Percentiles rank a stretch among this genome's conserved stretches.
These are phyloP conservation scores for Ramaria rubella DNA, from an alignment of 768 basidiomycete species.

Conservation along the genomic window DNA sequence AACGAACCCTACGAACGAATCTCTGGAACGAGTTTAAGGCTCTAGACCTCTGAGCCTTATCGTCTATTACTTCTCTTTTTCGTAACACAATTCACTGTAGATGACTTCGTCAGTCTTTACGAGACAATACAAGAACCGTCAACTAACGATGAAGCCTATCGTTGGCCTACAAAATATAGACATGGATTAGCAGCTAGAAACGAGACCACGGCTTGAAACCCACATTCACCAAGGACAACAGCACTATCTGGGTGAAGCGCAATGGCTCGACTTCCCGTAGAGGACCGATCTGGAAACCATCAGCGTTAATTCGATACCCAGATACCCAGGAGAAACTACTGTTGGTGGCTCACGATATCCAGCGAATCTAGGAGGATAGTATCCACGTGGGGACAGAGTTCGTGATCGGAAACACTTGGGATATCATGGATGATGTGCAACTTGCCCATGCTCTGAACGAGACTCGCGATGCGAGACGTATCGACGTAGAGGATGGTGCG, in stretches of 20 bases:
- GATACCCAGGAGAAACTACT: slow-evolving; percentile 9
- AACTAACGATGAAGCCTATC: slow-evolving; percentile 62
- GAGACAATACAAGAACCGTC: neutral
- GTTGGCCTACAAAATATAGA: slow-evolving; percentile 35
- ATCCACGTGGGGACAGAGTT: slow-evolving; percentile 82
- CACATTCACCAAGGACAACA: slow-evolving; percentile 60
- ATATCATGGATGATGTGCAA: slow-evolving; percentile 72
- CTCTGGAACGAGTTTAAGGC: no score
- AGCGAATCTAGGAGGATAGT: slow-evolving; percentile 93
- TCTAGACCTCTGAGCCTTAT: no score
- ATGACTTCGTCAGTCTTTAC: slow-evolving; percentile 14
- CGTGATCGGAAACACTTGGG: slow-evolving; percentile 75
- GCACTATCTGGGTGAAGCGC: slow-evolving; percentile 92
- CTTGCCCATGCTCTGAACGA: slow-evolving; percentile 71
- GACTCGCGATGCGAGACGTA: slow-evolving; percentile 68
- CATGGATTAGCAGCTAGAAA: neutral
- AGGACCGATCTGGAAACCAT: slow-evolving; percentile 62
- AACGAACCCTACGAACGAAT: no score
- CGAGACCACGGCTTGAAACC: neutral
- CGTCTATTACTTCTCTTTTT: no score
- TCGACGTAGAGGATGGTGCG: slow-evolving; percentile 91
- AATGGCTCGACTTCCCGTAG: slow-evolving; percentile 90
- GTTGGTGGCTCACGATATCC: slow-evolving; percentile 53
- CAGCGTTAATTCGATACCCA: slow-evolving; percentile 6
- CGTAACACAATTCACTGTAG: slow-evolving; percentile 79